Evolutionary conservation across 352 stramenopile genomes (phyloP).

Genomic region (Pythium periplocum): DNA sequence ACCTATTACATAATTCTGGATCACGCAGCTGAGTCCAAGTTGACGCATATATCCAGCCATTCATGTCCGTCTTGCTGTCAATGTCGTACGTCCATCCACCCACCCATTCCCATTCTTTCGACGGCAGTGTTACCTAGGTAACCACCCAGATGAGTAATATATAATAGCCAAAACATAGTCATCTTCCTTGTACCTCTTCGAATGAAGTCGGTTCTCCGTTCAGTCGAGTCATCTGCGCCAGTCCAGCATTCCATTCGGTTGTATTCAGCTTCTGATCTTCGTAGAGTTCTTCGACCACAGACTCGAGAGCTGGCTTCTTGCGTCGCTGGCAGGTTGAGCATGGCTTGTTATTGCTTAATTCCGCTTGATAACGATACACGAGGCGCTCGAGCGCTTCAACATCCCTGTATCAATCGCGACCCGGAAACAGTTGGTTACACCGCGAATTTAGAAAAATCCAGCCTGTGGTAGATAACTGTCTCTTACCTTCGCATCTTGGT

Average conservation of each 20-base stretch:
- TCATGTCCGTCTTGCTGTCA: conserved; percentile 35
- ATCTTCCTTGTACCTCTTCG: conserved; percentile 22
- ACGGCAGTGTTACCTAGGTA: conserved; percentile 42
- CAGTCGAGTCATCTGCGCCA: conserved; percentile 21
- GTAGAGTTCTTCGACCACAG: conserved; percentile 46
- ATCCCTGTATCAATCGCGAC: conserved; percentile 26
- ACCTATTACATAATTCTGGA: too few species aligned
- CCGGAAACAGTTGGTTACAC: too few species aligned
- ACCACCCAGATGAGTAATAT: background rate
- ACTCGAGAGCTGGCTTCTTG: background rate
- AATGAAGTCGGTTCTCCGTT: conserved; percentile 34
- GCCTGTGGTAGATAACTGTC: too few species aligned
- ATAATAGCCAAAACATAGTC: background rate
- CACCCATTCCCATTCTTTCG: conserved; percentile 55
- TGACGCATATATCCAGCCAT: conserved; percentile 51
- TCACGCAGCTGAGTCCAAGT: too few species aligned
- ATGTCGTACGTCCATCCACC: conserved; percentile 44
- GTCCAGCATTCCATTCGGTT: conserved; percentile 19
- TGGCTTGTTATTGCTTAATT: conserved; percentile 18
- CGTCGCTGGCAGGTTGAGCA: conserved; percentile 4
- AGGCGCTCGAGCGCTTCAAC: conserved; percentile 50
- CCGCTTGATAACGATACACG: conserved; percentile 55
- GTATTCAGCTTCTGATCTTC: conserved; percentile 46
- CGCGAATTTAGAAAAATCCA: too few species aligned
- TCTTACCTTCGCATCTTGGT: too few species aligned